Percentiles rank a stretch among this genome's conserved stretches.
phyloP scores from a whole-genome alignment of 164 flowering plant species.

The Euptelea pleiosperma region DNA sequence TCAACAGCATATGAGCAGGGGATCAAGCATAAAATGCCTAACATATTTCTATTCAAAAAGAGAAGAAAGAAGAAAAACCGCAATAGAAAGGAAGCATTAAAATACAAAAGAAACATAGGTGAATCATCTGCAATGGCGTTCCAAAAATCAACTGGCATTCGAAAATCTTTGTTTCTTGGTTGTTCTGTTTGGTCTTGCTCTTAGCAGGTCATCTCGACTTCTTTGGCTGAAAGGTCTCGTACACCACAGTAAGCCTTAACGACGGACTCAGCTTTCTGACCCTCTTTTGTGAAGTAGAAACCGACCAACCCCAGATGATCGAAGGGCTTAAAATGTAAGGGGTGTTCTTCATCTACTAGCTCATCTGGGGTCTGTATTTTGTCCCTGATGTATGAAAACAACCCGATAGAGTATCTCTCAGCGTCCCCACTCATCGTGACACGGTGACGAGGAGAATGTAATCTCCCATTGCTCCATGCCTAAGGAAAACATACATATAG shows the following conservation, averaged over 20 bases:
- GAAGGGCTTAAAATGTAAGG: constrained; percentile 55
- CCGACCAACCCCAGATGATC: constrained; percentile 37
- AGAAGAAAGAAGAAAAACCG: too few relatives aligned
- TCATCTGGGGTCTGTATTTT: constrained; percentile 40
- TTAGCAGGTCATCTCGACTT: too few relatives aligned
- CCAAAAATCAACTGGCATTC: too few relatives aligned
- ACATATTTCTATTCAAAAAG: too few relatives aligned
- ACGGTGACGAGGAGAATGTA: constrained; percentile 46
- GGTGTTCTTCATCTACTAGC: constrained; percentile 60
- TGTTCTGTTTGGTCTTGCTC: too few relatives aligned
- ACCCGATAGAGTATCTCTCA: constrained; percentile 48
- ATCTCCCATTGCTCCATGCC: constrained; percentile 58
- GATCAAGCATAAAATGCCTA: too few relatives aligned
- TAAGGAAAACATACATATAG: not conserved
- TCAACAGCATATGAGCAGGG: too few relatives aligned
- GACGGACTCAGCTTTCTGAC: constrained; percentile 36
- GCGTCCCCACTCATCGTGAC: constrained; percentile 53
- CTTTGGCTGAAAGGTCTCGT: too few relatives aligned
- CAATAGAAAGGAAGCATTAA: too few relatives aligned
- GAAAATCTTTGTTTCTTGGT: too few relatives aligned
- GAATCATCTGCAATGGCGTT: too few relatives aligned
- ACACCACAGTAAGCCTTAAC: constrained; percentile 50
- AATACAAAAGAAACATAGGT: too few relatives aligned
- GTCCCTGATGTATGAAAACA: constrained; percentile 34
- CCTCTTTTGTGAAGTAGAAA: constrained; percentile 40